A percentile compares a stretch with the other conserved stretches of the same genome.
These are phyloP conservation scores for Debaryomyces tyrocola DNA, from an alignment of 805 yeast species.

Conservation along the genomic window DNA sequence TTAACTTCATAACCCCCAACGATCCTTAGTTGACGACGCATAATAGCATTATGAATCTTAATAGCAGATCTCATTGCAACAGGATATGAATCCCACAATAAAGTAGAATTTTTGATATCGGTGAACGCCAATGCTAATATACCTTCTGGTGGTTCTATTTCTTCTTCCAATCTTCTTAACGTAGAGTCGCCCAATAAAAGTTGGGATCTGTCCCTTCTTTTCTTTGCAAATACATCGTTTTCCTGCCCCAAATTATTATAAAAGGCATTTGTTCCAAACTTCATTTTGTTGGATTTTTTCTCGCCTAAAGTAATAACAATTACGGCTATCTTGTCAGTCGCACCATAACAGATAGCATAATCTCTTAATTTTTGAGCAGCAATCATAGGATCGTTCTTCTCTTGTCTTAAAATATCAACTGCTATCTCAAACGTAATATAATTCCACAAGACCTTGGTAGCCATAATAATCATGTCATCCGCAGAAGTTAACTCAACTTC, in stretches of 20 bases:
- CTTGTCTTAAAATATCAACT: constrained; percentile 84
- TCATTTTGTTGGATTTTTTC: constrained; percentile 33
- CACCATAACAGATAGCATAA: constrained; percentile 91
- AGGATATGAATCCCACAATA: constrained; percentile 90
- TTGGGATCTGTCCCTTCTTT: constrained; percentile 48
- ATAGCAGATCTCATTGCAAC: constrained; percentile 96
- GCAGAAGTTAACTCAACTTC: constrained; percentile 57
- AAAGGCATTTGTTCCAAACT: constrained; percentile 26
- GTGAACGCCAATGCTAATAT: constrained; percentile 95
- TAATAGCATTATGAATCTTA: constrained; percentile 86
- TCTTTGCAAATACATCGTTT: constrained; percentile 32
- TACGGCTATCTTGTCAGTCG: constrained; percentile 73
- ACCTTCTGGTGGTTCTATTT: constrained; percentile 93
- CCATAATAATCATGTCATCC: constrained; percentile 85
- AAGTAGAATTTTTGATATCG: constrained; percentile 92
- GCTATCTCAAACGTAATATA: constrained; percentile 79
- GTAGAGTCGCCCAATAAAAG: constrained; percentile 57
- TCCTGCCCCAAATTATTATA: constrained; percentile 41
- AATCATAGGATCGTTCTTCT: constrained; percentile 76
- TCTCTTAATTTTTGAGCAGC: constrained; percentile 95
- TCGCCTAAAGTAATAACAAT: constrained; percentile 73
- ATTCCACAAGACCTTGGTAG: constrained; percentile 85
- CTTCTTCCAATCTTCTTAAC: constrained; percentile 80
- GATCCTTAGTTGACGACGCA: constrained; percentile 89
- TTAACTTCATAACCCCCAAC: constrained; percentile 98